These are phyloP conservation scores for Clonostachys rhizophaga DNA, from an alignment of 2,329 filamentous ascomycete genomes.

Conservation along the genomic window DNA sequence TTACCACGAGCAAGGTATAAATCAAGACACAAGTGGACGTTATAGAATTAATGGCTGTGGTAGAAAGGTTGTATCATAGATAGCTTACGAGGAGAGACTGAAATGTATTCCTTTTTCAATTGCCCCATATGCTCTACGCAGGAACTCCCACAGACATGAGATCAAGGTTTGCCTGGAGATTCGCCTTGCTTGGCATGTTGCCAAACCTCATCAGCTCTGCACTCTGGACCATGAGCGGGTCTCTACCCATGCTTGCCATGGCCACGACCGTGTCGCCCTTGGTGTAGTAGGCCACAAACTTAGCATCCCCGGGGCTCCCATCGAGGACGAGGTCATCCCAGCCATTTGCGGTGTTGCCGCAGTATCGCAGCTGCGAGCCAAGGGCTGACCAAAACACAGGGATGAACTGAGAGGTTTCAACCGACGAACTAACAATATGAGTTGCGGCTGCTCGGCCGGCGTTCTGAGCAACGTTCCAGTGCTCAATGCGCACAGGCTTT, in stretches of 20 bases:
- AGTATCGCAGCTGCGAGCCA: slow-evolving; percentile 86
- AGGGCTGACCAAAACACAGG: slow-evolving; percentile 97
- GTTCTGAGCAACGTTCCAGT: slow-evolving; percentile 98
- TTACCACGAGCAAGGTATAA: no score
- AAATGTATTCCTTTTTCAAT: neutral
- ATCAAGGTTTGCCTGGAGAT: slow-evolving; percentile 62
- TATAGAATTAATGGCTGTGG: no score
- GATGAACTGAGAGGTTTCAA: slow-evolving; percentile 68
- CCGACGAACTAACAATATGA: slow-evolving; percentile 65
- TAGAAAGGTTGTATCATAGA: neutral
- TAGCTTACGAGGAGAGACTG: neutral
- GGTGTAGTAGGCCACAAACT: slow-evolving; percentile 87
- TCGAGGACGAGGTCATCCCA: slow-evolving; percentile 83
- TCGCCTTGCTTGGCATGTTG: slow-evolving; percentile 78
- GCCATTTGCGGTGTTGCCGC: slow-evolving; percentile 75
- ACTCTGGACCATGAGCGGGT: slow-evolving; percentile 79
- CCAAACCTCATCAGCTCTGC: slow-evolving; percentile 80
- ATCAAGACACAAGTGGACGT: no score
- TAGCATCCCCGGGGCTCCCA: slow-evolving; percentile 70
- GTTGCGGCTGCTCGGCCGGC: slow-evolving; percentile 75
- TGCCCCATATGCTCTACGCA: slow-evolving; percentile 9
- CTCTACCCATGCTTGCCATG: slow-evolving; percentile 84
- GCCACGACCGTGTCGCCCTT: slow-evolving; percentile 85
- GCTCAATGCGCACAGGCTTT: slow-evolving; percentile 77
- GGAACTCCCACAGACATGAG: slow-evolving; percentile 36